Evolutionary conservation across 1,139 yeast genomes (phyloP), one percentile per base, ranked within the genome.

Genomic region (Wickerhamiella infanticola): DNA sequence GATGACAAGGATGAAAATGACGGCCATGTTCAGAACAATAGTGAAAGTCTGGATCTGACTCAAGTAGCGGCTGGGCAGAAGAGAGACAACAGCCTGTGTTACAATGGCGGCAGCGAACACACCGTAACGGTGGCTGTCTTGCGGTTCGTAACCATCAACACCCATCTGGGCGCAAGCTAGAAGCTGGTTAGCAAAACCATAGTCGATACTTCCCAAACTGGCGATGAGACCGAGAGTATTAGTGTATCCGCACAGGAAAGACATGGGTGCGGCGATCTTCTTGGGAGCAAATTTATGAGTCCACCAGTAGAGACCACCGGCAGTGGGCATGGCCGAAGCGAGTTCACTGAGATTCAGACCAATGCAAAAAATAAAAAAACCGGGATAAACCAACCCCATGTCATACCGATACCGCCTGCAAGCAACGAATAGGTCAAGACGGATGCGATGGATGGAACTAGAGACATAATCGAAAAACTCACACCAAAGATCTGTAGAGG

Each of bases 391-490:
- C 84, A 79, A 6, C 80, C 76, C 81, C 82, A 77, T 4, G 75
- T 68, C 54, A 75, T 66, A 3, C 82, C 80, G n/a, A 67, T 71
- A 0, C 77, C 72, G 0, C 80, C 80, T 1, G 73, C 72, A 73
- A 81, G 51, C 37, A 69, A 54, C 29, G 68, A 63, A 45, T 63
- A 62, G 36, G 62, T 55, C 29, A 68, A 57, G 29, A 67, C 64
- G n/a, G 70, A 61, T 2, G 66, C 64, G 37, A 80, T 75, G 5
- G 86, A 79, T 1, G 90, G 88, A 47, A 80, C 67, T 47, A 81
- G 67, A 4, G 86, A 83, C 57, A 81, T 68, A 45, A 81, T 83
- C 11, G 83, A 75, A 62, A 81, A 81, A 5, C 85, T 78, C 13
- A 62, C 60, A 23, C 65, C 64, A 47, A 63, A 63, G 18, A 79